Evolutionary conservation across 2,329 filamentous ascomycete species (phyloP).

Genomic region (Pseudogymnoascus sp.): DNA sequence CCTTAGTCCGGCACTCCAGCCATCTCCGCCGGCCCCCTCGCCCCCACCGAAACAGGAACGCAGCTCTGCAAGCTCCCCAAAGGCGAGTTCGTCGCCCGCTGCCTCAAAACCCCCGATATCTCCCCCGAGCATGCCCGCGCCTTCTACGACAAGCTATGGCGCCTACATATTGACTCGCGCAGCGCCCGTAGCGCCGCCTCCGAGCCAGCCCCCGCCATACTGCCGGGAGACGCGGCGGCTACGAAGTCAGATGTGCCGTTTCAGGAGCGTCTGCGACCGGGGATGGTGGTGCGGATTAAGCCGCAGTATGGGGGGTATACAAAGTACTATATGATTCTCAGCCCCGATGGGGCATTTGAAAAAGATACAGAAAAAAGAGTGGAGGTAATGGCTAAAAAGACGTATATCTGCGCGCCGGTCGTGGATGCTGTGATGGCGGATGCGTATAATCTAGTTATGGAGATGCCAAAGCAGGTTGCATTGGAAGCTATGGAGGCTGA

Average conservation of each 20-base stretch:
- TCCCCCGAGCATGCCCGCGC: slow-evolving; percentile 34
- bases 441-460: slow-evolving; percentile 35
- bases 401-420: slow-evolving; percentile 34
- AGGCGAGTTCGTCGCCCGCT: slow-evolving; percentile 35
- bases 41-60: slow-evolving; percentile 34
- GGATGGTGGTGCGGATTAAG: slow-evolving; percentile 35
- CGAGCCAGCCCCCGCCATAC: background rate
- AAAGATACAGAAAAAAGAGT: slow-evolving; percentile 15
- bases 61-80: slow-evolving; percentile 36
- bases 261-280: slow-evolving; percentile 34
- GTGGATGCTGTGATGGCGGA: slow-evolving; percentile 29
- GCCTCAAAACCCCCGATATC: slow-evolving; percentile 32
- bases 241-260: slow-evolving; percentile 26
- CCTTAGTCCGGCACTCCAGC: slow-evolving; percentile 34
- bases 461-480: slow-evolving; percentile 32
- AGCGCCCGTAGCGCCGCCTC: slow-evolving; percentile 9
- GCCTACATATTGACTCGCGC: slow-evolving; percentile 35
- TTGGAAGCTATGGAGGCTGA: slow-evolving; percentile 34
- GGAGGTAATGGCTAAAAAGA: slow-evolving; percentile 10
- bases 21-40: slow-evolving; percentile 30
- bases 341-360: slow-evolving; percentile 19
- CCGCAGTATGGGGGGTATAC: slow-evolving; percentile 16
- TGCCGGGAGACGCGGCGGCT: background rate
- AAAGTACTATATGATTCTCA: slow-evolving; percentile 31
- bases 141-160: slow-evolving; percentile 38